These are phyloP conservation scores for Fomitopsis palustris DNA, from an alignment of 1,284 basidiomycete genomes.

Conservation along the genomic window DNA sequence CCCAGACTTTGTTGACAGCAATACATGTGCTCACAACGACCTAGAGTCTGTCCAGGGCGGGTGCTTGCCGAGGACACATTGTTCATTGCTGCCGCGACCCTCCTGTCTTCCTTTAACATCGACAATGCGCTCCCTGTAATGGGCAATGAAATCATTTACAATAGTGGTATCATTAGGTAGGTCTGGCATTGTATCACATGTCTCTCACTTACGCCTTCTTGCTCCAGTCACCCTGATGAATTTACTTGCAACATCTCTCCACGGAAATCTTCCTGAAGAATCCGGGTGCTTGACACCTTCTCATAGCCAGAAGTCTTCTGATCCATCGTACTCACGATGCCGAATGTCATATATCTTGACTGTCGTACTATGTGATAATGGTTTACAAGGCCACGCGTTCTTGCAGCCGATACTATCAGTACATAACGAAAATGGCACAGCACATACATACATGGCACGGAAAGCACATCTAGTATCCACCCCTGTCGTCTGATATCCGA, in stretches of 20 bases:
- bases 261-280: too few species aligned
- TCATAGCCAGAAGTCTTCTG: too few species aligned
- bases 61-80: slow-evolving; percentile 18
- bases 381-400: too few species aligned
- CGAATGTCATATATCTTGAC: too few species aligned
- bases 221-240: not conserved
- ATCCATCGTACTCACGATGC: too few species aligned
- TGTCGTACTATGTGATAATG: too few species aligned
- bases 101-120: slow-evolving; percentile 18
- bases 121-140: not conserved
- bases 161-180: not conserved
- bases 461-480: slow-evolving; percentile 42
- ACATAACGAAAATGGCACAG: not conserved
- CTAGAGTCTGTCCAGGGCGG: slow-evolving; percentile 18
- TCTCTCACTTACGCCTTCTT: not conserved
- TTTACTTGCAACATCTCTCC: too few species aligned
- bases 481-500: slow-evolving; percentile 60
- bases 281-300: too few species aligned
- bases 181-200: not conserved
- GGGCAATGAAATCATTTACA: not conserved
- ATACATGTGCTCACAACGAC: not conserved
- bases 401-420: too few species aligned
- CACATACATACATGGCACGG: not conserved
- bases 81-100: slow-evolving; percentile 18
- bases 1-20: not conserved